Percentiles rank a stretch among this genome's conserved stretches.
Conservation (phyloP, 2,329 filamentous ascomycete species). For the Graphilbum sp. region DNA sequence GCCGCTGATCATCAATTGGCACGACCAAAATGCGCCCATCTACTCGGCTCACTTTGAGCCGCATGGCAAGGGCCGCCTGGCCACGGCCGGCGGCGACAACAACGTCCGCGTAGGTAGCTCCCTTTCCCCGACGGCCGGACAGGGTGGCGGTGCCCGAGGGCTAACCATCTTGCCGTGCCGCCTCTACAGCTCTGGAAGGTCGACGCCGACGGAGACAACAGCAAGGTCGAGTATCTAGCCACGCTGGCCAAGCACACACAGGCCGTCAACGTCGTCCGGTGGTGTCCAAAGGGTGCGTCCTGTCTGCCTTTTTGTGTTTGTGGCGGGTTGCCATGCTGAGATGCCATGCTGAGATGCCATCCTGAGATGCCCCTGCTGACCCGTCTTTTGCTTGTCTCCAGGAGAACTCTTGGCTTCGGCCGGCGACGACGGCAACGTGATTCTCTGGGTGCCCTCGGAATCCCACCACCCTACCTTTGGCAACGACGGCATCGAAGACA, state of each 20-base stretch:
- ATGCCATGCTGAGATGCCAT: too few relatives aligned
- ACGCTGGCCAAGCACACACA: conserved; percentile 90
- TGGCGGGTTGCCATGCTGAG: too few relatives aligned
- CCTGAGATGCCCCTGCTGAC: too few relatives aligned
- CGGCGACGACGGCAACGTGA: conserved; percentile 91
- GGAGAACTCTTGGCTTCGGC: conserved; percentile 89
- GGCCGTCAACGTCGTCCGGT: conserved; percentile 94
- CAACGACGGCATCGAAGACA: conserved; percentile 76
- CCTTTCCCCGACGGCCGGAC: too few relatives aligned
- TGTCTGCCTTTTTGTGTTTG: too few relatives aligned
- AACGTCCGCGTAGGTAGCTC: conserved; percentile 75
- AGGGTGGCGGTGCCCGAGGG: neutral
- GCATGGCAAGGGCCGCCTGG: conserved; percentile 75
- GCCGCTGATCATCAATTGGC: conserved; percentile 95
- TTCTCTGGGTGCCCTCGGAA: conserved; percentile 88
- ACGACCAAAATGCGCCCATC: conserved; percentile 90
- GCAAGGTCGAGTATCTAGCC: conserved; percentile 80
- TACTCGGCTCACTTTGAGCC: conserved; percentile 97
- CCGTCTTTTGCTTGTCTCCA: conserved; percentile 19
- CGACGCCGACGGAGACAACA: conserved; percentile 67
- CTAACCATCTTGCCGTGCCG: neutral
- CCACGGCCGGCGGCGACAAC: conserved; percentile 90
- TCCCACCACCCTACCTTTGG: conserved; percentile 54
- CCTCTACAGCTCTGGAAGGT: conserved; percentile 87
- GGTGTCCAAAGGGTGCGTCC: conserved; percentile 70